phyloP scores from a whole-genome alignment of 1,284 basidiomycete genomes.

The Uromyces viciae-fabae region DNA sequence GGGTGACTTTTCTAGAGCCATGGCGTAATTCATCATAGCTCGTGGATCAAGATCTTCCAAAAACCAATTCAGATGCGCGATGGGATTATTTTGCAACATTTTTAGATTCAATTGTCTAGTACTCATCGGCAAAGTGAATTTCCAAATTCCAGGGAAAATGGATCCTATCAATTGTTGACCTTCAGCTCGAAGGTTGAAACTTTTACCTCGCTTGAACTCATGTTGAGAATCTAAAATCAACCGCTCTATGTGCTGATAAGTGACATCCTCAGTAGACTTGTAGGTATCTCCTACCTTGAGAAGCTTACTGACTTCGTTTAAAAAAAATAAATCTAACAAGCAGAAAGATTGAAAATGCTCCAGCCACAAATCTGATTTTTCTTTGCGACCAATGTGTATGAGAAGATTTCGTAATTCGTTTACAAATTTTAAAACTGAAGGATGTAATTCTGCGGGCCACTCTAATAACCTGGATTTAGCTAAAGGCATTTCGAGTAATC shows the following conservation, averaged over 20 bases:
- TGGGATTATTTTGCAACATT: background rate
- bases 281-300: background rate
- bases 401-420: too few relatives aligned
- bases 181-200: background rate
- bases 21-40: background rate
- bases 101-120: background rate
- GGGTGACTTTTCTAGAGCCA: background rate
- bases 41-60: background rate
- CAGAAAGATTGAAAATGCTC: background rate
- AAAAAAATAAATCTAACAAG: background rate
- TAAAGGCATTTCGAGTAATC: too few relatives aligned
- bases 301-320: background rate
- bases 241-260: background rate
- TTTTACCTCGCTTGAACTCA: background rate
- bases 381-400: too few relatives aligned
- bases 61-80: slow-evolving; percentile 14
- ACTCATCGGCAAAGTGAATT: background rate
- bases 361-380: background rate
- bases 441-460: too few relatives aligned
- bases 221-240: background rate
- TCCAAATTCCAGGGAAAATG: background rate
- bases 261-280: background rate
- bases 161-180: background rate
- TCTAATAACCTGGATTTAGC: too few relatives aligned
- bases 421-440: too few relatives aligned